phyloP scores from a whole-genome alignment of 2,329 filamentous ascomycete species.

The Fusarium penzigii region DNA sequence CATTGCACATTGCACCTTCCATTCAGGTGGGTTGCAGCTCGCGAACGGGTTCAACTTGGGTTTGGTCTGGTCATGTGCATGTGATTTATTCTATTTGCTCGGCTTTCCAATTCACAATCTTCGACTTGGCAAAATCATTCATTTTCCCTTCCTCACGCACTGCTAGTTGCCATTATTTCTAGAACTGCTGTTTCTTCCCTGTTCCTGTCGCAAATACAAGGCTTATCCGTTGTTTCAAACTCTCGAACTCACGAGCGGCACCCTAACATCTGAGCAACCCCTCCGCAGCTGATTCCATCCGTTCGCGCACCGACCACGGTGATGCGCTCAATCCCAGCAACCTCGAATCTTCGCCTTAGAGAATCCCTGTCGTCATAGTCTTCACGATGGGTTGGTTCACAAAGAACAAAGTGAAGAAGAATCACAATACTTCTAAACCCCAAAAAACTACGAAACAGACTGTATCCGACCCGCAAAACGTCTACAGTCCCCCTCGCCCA shows the following conservation, averaged over 20 bases:
- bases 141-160: neutral
- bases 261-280: too few relatives aligned
- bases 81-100: neutral
- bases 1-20: neutral
- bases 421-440: neutral
- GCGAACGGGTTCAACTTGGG: too few relatives aligned
- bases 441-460: slow-evolving; percentile 6
- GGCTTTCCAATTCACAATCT: neutral
- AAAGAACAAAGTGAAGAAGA: slow-evolving; percentile 22
- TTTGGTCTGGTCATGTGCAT: neutral
- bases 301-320: neutral
- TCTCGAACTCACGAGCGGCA: too few relatives aligned
- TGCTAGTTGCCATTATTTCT: too few relatives aligned
- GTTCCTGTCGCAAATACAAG: too few relatives aligned
- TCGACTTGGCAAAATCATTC: neutral
- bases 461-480: slow-evolving; percentile 20
- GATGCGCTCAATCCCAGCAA: slow-evolving; percentile 1
- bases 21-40: too few relatives aligned
- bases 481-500: slow-evolving; percentile 13
- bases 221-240: too few relatives aligned
- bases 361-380: neutral
- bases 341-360: neutral
- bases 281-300: too few relatives aligned
- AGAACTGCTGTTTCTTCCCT: too few relatives aligned
- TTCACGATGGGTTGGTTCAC: slow-evolving; percentile 33